Base-by-base conservation (phyloP, 192 early-diverging fungal genomes). In the Martensiomyces pterosporus region DNA sequence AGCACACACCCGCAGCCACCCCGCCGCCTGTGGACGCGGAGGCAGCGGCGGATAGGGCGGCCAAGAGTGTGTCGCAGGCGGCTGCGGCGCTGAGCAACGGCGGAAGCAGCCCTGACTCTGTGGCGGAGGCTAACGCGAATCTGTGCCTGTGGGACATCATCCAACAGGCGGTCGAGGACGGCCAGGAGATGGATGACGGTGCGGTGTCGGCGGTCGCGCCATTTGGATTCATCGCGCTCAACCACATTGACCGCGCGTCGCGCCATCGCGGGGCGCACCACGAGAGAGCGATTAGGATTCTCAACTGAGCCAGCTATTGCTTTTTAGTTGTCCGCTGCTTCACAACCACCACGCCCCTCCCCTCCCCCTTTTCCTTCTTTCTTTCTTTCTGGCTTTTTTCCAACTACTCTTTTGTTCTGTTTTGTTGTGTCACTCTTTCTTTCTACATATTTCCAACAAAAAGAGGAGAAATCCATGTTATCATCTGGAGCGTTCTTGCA, bases 221-320 rank as follows among this genome's bases (percentile, higher is more conserved):
- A 5, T 15, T 45, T 16, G 61, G 57, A 4, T 60, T 64, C 7
- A 60, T 64, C 24, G 62, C 38, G 0, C 55, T 64, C 13, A 49
- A 72, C 45, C 68, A 72, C 15, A 38, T 60, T 10, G 57, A 64
- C 46, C 61, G 62, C 39, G 32, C 37, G 34, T 63, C 60, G n/a
- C 55, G 60, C 22, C 37, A 64, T 15, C 68, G 68, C 37, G 49
- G 43, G 17, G 33, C 47, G 49, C 55, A 57, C 36, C 55, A 63
- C 13, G 68, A 72, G 41, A 42, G 57, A 40, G 61, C 53, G 0
- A 64, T 72, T 17, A 34, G 49, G 23, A 72, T 64, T 39, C 43
- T 41, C 36, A 63, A 71, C 54, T 68, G 37, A 42, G 24, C 38
- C 9, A 32, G 29, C 29, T 32, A 32, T 8, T 32, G 29, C 29